Evolutionary conservation across 2,329 filamentous ascomycete species (phyloP).

Genomic region (Nemania sp.): DNA sequence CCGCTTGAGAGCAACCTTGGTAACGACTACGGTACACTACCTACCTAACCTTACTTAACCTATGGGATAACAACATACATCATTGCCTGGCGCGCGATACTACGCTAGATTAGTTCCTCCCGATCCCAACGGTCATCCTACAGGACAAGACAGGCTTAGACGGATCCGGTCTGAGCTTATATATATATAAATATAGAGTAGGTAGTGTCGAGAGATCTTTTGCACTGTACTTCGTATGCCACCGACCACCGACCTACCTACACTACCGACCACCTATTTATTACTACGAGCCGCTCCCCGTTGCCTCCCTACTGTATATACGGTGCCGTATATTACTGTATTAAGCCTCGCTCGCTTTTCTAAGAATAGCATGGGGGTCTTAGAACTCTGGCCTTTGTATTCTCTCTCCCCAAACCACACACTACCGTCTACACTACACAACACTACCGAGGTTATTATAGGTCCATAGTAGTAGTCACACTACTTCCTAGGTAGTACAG

Average conservation of each 20-base stretch:
- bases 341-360: not conserved
- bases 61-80: no score
- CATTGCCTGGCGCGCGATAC: not conserved
- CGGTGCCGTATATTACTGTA: not conserved
- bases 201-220: no score
- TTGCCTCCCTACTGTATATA: not conserved
- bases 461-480: no score
- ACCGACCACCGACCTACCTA: no score
- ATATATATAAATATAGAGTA: not conserved
- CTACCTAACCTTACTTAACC: no score
- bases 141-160: constrained; percentile 10
- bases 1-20: constrained; percentile 15
- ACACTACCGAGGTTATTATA: no score
- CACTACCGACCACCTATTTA: no score
- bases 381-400: no score
- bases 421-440: no score
- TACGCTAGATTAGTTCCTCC: constrained; percentile 15
- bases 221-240: no score
- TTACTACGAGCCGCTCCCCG: not conserved
- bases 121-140: constrained; percentile 24
- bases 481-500: no score
- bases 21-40: not conserved
- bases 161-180: constrained; percentile 12
- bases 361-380: not conserved
- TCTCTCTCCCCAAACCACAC: no score